Evolutionary conservation across 2,329 filamentous ascomycete genomes (phyloP).

Genomic region (Microascus cirrosus): DNA sequence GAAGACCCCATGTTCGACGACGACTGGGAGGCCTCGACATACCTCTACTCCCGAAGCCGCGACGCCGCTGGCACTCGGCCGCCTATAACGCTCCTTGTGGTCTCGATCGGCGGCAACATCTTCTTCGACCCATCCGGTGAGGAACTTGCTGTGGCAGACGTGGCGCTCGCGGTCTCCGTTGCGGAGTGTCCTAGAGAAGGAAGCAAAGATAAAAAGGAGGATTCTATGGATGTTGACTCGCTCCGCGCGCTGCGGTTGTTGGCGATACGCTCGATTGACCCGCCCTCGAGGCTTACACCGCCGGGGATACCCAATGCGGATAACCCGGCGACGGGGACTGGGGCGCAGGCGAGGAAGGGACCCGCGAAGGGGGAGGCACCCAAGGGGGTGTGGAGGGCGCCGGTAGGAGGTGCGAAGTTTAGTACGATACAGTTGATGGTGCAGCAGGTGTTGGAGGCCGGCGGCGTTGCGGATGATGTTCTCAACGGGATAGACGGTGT

Average conservation of each 20-base stretch:
- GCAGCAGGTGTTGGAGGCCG: constrained; percentile 61
- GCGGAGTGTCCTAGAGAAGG: constrained; percentile 29
- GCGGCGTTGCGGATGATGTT: constrained; percentile 78
- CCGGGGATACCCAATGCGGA: constrained; percentile 56
- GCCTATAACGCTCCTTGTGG: constrained; percentile 82
- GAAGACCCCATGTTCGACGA: constrained; percentile 98
- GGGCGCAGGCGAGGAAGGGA: constrained; percentile 22
- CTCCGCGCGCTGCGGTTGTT: constrained; percentile 45
- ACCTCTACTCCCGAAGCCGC: constrained; percentile 55
- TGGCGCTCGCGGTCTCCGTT: constrained; percentile 76
- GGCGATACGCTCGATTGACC: constrained; percentile 62
- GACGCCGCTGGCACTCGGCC: constrained; percentile 39
- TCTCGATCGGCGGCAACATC: constrained; percentile 75
- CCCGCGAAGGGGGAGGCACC: constrained; percentile 22
- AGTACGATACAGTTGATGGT: constrained; percentile 63
- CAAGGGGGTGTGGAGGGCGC: constrained; percentile 77
- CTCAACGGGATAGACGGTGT: constrained; percentile 70
- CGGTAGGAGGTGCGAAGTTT: constrained; percentile 72
- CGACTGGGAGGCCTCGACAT: constrained; percentile 80
- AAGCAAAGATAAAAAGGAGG: constrained; percentile 9
- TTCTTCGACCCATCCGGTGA: constrained; percentile 89
- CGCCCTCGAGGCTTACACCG: constrained; percentile 61
- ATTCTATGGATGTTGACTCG: constrained; percentile 29
- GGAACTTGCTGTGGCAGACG: constrained; percentile 87
- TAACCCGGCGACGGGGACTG: constrained; percentile 41